A percentile compares a stretch with the other conserved stretches of the same genome.
Evolutionary conservation across 177 flowering plant species (phyloP).

Genomic region (Vitis hybrid): DNA sequence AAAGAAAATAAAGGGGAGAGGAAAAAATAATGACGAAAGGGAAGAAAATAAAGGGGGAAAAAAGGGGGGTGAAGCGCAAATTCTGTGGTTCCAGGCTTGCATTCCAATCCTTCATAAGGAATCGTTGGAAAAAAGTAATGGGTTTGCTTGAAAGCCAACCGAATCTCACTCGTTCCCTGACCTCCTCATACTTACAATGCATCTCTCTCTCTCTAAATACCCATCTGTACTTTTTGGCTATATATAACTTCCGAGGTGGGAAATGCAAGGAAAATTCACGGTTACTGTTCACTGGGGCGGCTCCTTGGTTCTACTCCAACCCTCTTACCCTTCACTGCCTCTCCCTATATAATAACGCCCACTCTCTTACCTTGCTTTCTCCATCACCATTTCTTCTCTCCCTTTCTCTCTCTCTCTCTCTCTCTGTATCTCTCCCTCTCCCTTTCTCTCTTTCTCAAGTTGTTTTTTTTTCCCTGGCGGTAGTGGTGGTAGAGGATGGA

Average conservation of each 20-base stretch:
- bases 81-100: conserved; percentile 53
- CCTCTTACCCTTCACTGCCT: not conserved
- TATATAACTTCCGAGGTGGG: conserved; percentile 19
- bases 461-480: not conserved
- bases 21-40: not conserved
- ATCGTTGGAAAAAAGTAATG: conserved; percentile 43
- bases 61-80: conserved; percentile 9
- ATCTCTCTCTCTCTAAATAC: conserved; percentile 8
- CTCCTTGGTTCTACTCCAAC: not conserved
- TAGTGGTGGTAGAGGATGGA: conserved; percentile 8
- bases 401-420: conserved; percentile 4
- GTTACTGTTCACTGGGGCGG: conserved; percentile 16
- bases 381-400: not conserved
- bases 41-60: not conserved
- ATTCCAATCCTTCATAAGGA: conserved; percentile 40
- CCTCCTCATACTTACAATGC: conserved; percentile 21
- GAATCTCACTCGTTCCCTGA: conserved; percentile 38
- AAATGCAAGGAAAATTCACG: conserved; percentile 17
- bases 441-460: not conserved
- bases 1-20: not conserved
- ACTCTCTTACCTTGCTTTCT: not conserved
- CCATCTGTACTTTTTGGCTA: conserved; percentile 4
- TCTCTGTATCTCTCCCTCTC: not conserved
- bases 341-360: conserved; percentile 3
- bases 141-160: conserved; percentile 57